These are phyloP conservation scores for Halenospora varia DNA, from an alignment of 495 filamentous ascomycete species.

Conservation along the genomic window DNA sequence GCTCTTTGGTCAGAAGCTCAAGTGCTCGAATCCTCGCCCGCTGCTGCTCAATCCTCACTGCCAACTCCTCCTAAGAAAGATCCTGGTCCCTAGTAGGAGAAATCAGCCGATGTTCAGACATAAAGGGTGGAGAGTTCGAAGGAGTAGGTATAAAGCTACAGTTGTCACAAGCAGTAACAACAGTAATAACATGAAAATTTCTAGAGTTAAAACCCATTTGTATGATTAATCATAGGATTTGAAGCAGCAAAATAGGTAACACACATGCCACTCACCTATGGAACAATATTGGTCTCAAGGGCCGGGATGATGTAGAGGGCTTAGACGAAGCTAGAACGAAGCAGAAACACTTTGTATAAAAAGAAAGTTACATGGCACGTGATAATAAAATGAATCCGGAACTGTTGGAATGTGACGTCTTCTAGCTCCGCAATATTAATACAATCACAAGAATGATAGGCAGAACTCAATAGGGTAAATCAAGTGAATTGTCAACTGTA, in stretches of 20 bases:
- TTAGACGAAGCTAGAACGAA: background rate
- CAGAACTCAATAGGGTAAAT: no score
- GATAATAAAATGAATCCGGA: no score
- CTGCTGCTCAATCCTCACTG: slow-evolving; percentile 3
- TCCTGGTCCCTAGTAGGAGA: background rate
- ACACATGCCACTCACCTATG: background rate
- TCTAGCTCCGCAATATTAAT: no score
- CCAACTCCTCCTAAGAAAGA: background rate
- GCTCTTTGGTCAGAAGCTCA: background rate
- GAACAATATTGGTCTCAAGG: no score
- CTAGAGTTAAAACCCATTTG: background rate
- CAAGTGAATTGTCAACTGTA: no score
- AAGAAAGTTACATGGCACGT: no score
- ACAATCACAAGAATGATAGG: no score
- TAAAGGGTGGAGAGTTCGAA: background rate
- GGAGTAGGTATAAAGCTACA: slow-evolving; percentile 1
- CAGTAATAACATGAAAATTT: background rate
- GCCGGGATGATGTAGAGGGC: no score
- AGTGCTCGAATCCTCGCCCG: slow-evolving; percentile 1
- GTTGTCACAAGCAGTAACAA: background rate
- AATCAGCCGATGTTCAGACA: background rate
- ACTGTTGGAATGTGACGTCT: no score
- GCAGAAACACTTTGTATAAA: slow-evolving; percentile 1
- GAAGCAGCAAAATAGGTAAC: background rate
- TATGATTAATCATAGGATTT: background rate